phyloP scores from a whole-genome alignment of 345 rosid genomes.

The Arabidopsis suecica region DNA sequence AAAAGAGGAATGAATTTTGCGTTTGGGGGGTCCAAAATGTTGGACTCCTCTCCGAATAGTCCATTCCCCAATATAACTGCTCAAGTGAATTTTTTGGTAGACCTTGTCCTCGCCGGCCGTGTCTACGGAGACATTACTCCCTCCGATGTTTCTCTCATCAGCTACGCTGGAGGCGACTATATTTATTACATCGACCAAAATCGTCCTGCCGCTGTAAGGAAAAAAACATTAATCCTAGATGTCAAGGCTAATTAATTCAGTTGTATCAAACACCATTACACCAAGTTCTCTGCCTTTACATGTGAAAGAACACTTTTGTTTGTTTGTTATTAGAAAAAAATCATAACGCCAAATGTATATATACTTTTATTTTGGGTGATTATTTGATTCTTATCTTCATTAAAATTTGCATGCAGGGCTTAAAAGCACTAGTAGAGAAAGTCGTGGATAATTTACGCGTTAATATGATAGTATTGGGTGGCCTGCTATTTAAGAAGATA shows the following conservation, averaged over 20 bases:
- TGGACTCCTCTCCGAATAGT: neutral
- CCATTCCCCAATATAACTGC: constrained; percentile 61
- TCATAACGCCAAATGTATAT: neutral
- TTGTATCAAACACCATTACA: too few relatives aligned
- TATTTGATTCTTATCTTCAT: neutral
- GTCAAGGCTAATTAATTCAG: too few relatives aligned
- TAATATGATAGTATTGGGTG: constrained; percentile 11
- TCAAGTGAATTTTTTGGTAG: constrained; percentile 57
- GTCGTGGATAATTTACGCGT: constrained; percentile 53
- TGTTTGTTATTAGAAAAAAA: too few relatives aligned
- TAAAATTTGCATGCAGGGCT: constrained; percentile 48
- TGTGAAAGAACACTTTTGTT: neutral
- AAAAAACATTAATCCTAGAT: neutral
- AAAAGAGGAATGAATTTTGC: constrained; percentile 72
- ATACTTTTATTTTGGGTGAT: neutral
- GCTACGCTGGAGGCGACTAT: constrained; percentile 73
- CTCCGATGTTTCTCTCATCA: constrained; percentile 56
- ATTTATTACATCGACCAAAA: constrained; percentile 41
- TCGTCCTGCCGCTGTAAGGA: constrained; percentile 52
- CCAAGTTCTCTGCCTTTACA: neutral
- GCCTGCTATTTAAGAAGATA: constrained; percentile 47
- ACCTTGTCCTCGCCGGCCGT: constrained; percentile 41
- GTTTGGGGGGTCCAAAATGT: constrained; percentile 70
- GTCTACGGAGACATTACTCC: constrained; percentile 46
- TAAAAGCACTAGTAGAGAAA: constrained; percentile 40